Conservation (phyloP, 2,329 filamentous ascomycete species). For the Epichloe sibirici region DNA sequence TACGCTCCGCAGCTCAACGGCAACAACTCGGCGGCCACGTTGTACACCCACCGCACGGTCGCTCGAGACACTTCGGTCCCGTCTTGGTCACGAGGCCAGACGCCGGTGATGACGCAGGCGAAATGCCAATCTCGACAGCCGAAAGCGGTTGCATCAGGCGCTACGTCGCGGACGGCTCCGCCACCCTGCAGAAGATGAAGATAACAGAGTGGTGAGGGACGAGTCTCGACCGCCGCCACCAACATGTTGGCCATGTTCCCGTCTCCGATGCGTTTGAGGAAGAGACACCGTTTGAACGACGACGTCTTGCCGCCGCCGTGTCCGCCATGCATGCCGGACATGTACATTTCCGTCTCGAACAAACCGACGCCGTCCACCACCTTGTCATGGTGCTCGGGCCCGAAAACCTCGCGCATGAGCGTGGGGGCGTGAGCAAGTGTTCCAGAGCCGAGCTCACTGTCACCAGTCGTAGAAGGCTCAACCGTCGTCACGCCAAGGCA, state of each 20-base stretch:
- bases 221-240: constrained; percentile 29
- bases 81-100: constrained; percentile 45
- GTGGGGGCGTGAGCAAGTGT: not conserved
- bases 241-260: constrained; percentile 24
- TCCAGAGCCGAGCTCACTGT: not conserved
- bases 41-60: constrained; percentile 44
- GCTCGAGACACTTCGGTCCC: constrained; percentile 25
- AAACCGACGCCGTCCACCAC: constrained; percentile 34
- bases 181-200: constrained; percentile 51
- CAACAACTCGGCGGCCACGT: constrained; percentile 32
- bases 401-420: constrained; percentile 16
- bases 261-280: constrained; percentile 36
- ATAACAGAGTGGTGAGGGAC: constrained; percentile 44
- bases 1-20: constrained; percentile 41
- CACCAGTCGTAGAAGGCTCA: not conserved
- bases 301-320: constrained; percentile 45
- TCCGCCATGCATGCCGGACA: constrained; percentile 46
- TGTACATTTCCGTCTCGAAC: constrained; percentile 49
- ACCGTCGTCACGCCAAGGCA: not conserved
- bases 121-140: constrained; percentile 53
- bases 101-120: constrained; percentile 50
- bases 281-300: constrained; percentile 52
- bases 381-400: constrained; percentile 19
- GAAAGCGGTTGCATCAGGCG: constrained; percentile 39
- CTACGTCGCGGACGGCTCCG: constrained; percentile 33